These are phyloP conservation scores for Bryoglossum gracile DNA, from an alignment of 495 filamentous ascomycete species.

Conservation along the genomic window DNA sequence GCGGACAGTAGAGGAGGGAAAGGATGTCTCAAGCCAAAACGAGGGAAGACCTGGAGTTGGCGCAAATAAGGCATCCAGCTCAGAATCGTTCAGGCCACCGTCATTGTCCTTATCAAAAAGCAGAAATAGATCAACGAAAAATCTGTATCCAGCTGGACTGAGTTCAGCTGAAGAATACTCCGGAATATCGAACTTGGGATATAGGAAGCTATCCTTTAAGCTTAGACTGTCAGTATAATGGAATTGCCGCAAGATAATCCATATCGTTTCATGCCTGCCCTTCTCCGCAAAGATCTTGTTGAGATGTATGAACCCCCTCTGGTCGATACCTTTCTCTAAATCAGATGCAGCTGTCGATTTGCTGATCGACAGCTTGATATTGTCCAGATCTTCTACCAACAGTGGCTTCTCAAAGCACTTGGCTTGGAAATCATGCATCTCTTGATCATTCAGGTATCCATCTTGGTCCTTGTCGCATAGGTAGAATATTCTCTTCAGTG, in stretches of 20 bases:
- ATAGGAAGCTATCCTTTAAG: constrained; percentile 83
- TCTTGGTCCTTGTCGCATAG: constrained; percentile 95
- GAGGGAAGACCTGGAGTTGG: constrained; percentile 84
- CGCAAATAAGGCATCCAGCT: constrained; percentile 80
- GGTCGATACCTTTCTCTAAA: constrained; percentile 66
- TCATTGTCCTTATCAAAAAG: constrained; percentile 96
- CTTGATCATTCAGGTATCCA: constrained; percentile 83
- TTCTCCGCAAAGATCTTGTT: constrained; percentile 97
- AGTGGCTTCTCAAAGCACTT: constrained; percentile 86
- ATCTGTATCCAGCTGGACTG: constrained; percentile 89
- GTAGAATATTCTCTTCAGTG: constrained; percentile 85
- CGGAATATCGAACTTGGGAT: constrained; percentile 89
- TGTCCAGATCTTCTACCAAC: constrained; percentile 67
- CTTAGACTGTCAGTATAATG: constrained; percentile 93
- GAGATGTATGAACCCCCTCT: constrained; percentile 74
- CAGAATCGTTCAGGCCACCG: constrained; percentile 78
- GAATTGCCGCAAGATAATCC: constrained; percentile 92
- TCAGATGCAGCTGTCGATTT: constrained; percentile 57
- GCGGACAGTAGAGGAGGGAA: constrained; percentile 88
- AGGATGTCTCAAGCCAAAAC: constrained; percentile 78
- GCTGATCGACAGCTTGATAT: constrained; percentile 79
- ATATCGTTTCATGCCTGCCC: constrained; percentile 96
- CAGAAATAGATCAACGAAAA: constrained; percentile 95
- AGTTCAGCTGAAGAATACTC: constrained; percentile 87
- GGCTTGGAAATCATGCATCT: constrained; percentile 83